These are phyloP conservation scores for Rehmannia glutinosa DNA, from an alignment of 257 asterid genomes.

Conservation along the genomic window DNA sequence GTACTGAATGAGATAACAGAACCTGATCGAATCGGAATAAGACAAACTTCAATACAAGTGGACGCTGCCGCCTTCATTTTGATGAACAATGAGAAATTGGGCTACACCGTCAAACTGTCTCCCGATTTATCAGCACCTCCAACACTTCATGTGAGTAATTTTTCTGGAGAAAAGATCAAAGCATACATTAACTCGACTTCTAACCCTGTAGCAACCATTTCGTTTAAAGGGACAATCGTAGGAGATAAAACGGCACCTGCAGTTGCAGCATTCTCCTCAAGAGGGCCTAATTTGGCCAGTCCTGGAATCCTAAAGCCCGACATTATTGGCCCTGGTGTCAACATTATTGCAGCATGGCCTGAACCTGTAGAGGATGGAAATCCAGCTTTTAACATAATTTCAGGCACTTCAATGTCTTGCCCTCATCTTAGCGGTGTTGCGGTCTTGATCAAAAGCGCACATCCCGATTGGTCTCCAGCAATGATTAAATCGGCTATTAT, in stretches of 20 bases:
- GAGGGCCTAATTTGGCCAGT: not conserved
- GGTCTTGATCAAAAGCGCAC: constrained; percentile 14
- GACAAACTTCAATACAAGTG: too few relatives aligned
- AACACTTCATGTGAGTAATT: not conserved
- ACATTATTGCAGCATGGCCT: constrained; percentile 14
- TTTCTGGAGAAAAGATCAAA: not conserved
- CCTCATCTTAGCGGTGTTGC: constrained; percentile 27
- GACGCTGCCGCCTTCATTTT: not conserved
- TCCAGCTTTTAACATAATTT: constrained; percentile 1
- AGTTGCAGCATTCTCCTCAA: not conserved
- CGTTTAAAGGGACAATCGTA: not conserved
- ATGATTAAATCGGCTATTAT: constrained; percentile 27
- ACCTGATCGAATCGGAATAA: too few relatives aligned
- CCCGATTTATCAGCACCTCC: not conserved
- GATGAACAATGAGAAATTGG: not conserved
- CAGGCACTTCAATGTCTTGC: constrained; percentile 26
- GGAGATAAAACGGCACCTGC: not conserved
- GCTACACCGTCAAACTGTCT: not conserved
- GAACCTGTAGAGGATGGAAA: not conserved
- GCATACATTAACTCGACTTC: not conserved
- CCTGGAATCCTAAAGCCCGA: not conserved
- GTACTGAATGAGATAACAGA: too few relatives aligned
- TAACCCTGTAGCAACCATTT: not conserved
- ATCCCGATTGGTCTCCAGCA: constrained; percentile 31
- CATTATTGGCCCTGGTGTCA: constrained; percentile 29